Percentiles rank a stretch among this genome's conserved stretches.
phyloP scores from a whole-genome alignment of 495 filamentous ascomycete species.

The Wilcoxina mikolae region DNA sequence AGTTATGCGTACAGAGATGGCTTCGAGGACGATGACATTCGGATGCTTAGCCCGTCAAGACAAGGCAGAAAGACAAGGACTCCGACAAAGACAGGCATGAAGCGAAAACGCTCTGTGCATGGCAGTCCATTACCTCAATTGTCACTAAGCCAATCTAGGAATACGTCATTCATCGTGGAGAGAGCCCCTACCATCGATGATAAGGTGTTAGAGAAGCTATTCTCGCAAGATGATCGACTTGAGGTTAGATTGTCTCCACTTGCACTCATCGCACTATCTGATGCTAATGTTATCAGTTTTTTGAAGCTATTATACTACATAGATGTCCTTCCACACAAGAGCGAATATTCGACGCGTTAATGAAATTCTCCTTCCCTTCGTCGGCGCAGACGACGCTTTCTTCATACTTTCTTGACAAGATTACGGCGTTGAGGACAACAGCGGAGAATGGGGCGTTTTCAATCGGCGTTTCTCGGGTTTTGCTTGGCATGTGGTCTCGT shows the following conservation, averaged over 20 bases:
- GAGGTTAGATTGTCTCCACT: conserved; percentile 10
- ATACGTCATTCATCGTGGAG: conserved; percentile 2
- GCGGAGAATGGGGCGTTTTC: conserved; percentile 31
- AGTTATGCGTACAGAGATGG: conserved; percentile 49
- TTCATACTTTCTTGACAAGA: conserved; percentile 42
- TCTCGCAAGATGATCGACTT: conserved; percentile 31
- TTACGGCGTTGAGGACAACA: conserved; percentile 30
- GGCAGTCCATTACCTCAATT: conserved; percentile 41
- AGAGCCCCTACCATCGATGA: conserved; percentile 21
- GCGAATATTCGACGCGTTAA: conserved; percentile 42
- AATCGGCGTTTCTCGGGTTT: conserved; percentile 38
- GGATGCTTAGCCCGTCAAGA: conserved; percentile 39
- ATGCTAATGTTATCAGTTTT: conserved; percentile 30
- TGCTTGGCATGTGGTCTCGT: conserved; percentile 47
- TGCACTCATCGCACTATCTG: not conserved
- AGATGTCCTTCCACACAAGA: conserved; percentile 34
- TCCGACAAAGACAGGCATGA: conserved; percentile 46
- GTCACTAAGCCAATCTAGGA: conserved; percentile 36
- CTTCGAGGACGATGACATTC: conserved; percentile 57
- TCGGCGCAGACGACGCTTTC: conserved; percentile 39
- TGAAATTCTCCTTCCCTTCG: conserved; percentile 41
- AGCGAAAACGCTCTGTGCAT: conserved; percentile 47
- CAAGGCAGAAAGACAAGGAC: conserved; percentile 14
- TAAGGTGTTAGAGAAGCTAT: conserved; percentile 25
- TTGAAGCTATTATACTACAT: conserved; percentile 47